Percentiles rank a stretch among this genome's conserved stretches.
phyloP scores from a whole-genome alignment of 2,329 filamentous ascomycete genomes.

The Aspergillus intermedius region DNA sequence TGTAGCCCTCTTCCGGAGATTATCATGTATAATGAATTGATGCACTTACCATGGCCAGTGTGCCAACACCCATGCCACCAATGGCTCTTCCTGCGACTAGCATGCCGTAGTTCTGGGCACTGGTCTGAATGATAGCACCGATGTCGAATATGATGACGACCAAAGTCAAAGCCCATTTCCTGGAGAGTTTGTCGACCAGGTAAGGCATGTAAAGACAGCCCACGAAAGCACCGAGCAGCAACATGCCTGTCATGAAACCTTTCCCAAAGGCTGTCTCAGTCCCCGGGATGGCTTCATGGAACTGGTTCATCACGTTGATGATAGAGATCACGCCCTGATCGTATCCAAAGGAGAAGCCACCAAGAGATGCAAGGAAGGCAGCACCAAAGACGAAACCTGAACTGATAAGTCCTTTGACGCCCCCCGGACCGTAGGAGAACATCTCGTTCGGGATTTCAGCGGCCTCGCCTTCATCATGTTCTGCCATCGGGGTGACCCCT shows the following conservation, averaged over 20 bases:
- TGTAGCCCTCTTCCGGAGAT: too few species aligned
- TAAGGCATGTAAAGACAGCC: slow-evolving; percentile 37
- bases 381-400: slow-evolving; percentile 40
- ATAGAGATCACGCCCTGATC: slow-evolving; percentile 32
- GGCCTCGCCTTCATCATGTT: too few species aligned
- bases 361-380: slow-evolving; percentile 39
- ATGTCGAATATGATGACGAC: slow-evolving; percentile 33
- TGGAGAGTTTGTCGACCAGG: slow-evolving; percentile 30
- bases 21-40: too few species aligned
- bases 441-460: too few species aligned
- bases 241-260: slow-evolving; percentile 41
- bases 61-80: slow-evolving; percentile 33
- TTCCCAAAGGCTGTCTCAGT: slow-evolving; percentile 29
- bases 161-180: slow-evolving; percentile 36
- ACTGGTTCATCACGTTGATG: slow-evolving; percentile 44
- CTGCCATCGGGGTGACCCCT: too few species aligned
- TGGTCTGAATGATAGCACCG: slow-evolving; percentile 38
- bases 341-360: slow-evolving; percentile 38
- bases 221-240: slow-evolving; percentile 28
- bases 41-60: slow-evolving; percentile 21
- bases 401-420: slow-evolving; percentile 25
- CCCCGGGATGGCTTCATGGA: slow-evolving; percentile 36
- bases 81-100: slow-evolving; percentile 31
- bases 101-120: slow-evolving; percentile 17
- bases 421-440: slow-evolving; percentile 2